These are phyloP conservation scores for Schoenoplectus triqueter DNA, from an alignment of 202 grass and related monocot species.

Conservation along the genomic window DNA sequence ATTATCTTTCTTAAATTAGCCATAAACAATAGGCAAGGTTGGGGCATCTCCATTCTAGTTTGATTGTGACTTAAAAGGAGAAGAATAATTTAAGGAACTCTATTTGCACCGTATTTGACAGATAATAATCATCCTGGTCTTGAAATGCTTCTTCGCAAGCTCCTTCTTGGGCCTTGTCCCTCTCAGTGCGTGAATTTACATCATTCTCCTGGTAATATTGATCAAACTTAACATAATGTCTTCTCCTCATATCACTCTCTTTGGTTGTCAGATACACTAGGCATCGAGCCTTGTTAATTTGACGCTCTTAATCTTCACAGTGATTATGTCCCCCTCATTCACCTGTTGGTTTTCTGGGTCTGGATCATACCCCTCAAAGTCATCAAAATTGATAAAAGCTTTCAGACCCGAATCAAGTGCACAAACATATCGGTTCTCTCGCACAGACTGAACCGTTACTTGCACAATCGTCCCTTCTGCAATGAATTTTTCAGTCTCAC, in stretches of 20 bases:
- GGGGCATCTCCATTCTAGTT: background rate
- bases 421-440: conserved; percentile 81
- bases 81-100: conserved; percentile 18
- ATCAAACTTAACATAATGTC: conserved; percentile 59
- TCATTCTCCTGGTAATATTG: conserved; percentile 73
- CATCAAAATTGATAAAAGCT: conserved; percentile 78
- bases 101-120: background rate
- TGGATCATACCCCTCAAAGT: conserved; percentile 68
- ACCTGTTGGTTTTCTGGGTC: conserved; percentile 49
- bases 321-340: conserved; percentile 88
- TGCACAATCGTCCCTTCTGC: conserved; percentile 96
- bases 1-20: too few species aligned
- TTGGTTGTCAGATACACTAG: conserved; percentile 84
- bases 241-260: conserved; percentile 60
- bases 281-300: conserved; percentile 68
- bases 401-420: conserved; percentile 96
- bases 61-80: background rate
- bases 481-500: conserved; percentile 93
- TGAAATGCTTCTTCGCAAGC: conserved; percentile 85
- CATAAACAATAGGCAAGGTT: too few species aligned
- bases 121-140: conserved; percentile 70
- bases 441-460: conserved; percentile 75
- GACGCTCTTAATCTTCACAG: conserved; percentile 79
- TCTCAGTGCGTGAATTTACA: conserved; percentile 42
- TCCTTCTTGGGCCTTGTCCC: conserved; percentile 81